These are phyloP conservation scores for Fragilaria crotonensis DNA, from an alignment of 108 stramenopile species.

Conservation along the genomic window DNA sequence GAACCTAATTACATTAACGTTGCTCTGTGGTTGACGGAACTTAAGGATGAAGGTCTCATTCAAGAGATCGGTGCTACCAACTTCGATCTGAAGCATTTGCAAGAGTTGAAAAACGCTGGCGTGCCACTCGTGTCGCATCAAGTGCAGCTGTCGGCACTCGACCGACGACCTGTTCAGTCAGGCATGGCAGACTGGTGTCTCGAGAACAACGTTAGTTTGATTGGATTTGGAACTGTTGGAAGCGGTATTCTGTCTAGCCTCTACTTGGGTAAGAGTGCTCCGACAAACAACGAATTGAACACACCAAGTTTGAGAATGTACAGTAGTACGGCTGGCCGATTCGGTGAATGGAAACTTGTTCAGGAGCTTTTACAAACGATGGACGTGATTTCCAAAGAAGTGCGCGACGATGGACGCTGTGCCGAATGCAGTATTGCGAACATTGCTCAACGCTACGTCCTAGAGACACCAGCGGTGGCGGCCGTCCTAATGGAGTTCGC, in stretches of 20 bases:
- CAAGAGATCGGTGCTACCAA: slow-evolving; percentile 52
- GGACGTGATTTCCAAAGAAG: slow-evolving; percentile 29
- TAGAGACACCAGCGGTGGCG: slow-evolving; percentile 40
- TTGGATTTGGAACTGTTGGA: slow-evolving; percentile 45
- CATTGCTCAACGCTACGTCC: slow-evolving; percentile 47
- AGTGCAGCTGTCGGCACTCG: slow-evolving; percentile 44
- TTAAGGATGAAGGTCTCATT: slow-evolving; percentile 49
- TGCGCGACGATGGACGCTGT: slow-evolving; percentile 31
- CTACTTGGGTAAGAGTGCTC: slow-evolving; percentile 26
- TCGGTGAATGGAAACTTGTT: slow-evolving; percentile 45
- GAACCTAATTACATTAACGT: slow-evolving; percentile 41
- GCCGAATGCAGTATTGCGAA: slow-evolving; percentile 28
- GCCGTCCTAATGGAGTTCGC: slow-evolving; percentile 43
- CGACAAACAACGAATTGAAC: slow-evolving; percentile 18
- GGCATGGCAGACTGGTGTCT: slow-evolving; percentile 48
- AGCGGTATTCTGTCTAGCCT: slow-evolving; percentile 37
- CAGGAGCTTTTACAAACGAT: slow-evolving; percentile 41
- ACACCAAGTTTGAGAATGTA: slow-evolving; percentile 47
- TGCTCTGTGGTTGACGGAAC: slow-evolving; percentile 33
- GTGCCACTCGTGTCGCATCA: slow-evolving; percentile 41
- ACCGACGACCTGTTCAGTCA: slow-evolving; percentile 37
- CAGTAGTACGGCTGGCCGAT: slow-evolving; percentile 30
- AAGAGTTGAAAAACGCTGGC: slow-evolving; percentile 39
- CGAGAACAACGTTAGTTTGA: slow-evolving; percentile 34
- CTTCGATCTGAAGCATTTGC: slow-evolving; percentile 38